Evolutionary conservation across 2,329 filamentous ascomycete species (phyloP).

Genomic region (Davidsoniella virescens): DNA sequence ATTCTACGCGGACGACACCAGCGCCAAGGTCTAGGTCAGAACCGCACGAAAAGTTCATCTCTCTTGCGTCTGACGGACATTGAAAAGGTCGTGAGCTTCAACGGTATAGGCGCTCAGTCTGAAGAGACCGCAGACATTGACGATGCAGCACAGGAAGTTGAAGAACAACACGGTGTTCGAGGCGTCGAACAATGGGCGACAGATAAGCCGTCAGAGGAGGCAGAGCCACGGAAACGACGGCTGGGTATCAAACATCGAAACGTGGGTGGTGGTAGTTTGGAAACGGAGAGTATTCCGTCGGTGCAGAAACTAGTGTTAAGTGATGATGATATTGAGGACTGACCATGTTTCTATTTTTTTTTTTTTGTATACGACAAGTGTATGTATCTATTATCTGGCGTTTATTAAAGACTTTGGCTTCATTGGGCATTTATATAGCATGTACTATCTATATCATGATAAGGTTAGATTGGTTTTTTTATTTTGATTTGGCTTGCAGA

Average conservation of each 20-base stretch:
- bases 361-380: background rate
- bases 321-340: slow-evolving; percentile 74
- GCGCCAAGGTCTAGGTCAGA: slow-evolving; percentile 14
- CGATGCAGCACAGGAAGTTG: slow-evolving; percentile 30
- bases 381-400: background rate
- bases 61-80: slow-evolving; percentile 37
- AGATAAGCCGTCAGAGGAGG: slow-evolving; percentile 40
- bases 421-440: too few relatives aligned
- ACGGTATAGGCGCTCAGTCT: slow-evolving; percentile 31
- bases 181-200: slow-evolving; percentile 35
- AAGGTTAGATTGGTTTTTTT: too few relatives aligned
- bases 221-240: slow-evolving; percentile 31
- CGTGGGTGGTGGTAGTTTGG: slow-evolving; percentile 16
- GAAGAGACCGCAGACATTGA: slow-evolving; percentile 15
- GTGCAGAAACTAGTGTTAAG: slow-evolving; percentile 56
- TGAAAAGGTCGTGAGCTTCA: slow-evolving; percentile 52
- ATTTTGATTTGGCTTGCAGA: too few relatives aligned
- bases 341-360: slow-evolving; percentile 2
- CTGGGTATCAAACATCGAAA: slow-evolving; percentile 22
- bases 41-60: background rate
- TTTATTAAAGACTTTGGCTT: background rate
- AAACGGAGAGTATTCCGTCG: slow-evolving; percentile 24
- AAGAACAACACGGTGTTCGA: slow-evolving; percentile 22
- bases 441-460: too few relatives aligned
- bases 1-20: slow-evolving; percentile 31